phyloP scores from a whole-genome alignment of 2,329 filamentous ascomycete genomes.

The Pestalotiopsis sp. region DNA sequence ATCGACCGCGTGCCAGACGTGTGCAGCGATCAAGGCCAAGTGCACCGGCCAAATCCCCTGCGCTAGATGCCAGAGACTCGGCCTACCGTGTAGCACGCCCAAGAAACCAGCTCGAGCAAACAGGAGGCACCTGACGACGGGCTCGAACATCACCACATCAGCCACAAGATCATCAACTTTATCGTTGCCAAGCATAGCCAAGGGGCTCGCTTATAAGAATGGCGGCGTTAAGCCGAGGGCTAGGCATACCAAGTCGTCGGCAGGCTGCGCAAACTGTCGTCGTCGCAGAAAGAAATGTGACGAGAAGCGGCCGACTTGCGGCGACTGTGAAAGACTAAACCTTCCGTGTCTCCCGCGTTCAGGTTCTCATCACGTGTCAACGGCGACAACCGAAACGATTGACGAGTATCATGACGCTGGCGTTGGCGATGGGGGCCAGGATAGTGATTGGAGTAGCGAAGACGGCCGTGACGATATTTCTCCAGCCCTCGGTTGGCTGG shows the following conservation, averaged over 20 bases:
- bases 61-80: background rate
- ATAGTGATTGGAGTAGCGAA: background rate
- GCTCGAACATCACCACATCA: background rate
- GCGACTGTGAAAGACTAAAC: background rate
- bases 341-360: conserved; percentile 1
- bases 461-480: background rate
- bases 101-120: background rate
- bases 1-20: background rate
- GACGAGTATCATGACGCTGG: background rate
- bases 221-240: background rate
- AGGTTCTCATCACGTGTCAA: background rate
- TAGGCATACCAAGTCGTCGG: background rate
- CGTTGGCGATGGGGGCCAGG: background rate
- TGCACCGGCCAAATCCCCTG: background rate
- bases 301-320: background rate
- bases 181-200: background rate
- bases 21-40: background rate
- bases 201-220: background rate
- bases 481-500: background rate
- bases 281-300: background rate
- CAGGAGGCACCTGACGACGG: background rate
- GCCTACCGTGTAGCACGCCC: background rate
- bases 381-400: background rate
- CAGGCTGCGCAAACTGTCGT: background rate
- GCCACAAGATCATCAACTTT: background rate